Evolutionary conservation across 129 eudicot species (phyloP).

Genomic region (Helianthus tuberosus): DNA sequence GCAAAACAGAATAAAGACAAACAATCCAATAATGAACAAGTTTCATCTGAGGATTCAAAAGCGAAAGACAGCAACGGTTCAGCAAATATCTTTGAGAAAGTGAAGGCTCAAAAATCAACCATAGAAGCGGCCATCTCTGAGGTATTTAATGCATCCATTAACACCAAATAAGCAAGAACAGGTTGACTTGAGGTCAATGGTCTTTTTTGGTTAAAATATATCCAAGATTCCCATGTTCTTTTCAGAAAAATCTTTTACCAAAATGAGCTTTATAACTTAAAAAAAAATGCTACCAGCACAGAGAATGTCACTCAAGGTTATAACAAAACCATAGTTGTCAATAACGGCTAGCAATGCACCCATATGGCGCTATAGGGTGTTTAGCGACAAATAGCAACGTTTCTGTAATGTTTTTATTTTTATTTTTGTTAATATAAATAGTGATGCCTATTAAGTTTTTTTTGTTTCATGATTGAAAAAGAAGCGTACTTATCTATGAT

Average conservation of each 20-base stretch:
- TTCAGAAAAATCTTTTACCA: constrained; percentile 4
- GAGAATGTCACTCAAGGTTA: too few relatives aligned
- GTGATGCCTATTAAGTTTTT: too few relatives aligned
- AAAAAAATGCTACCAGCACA: too few relatives aligned
- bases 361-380: too few relatives aligned
- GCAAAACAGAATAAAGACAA: constrained; percentile 50
- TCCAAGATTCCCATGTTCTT: constrained; percentile 10
- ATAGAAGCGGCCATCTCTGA: constrained; percentile 87
- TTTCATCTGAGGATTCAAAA: constrained; percentile 35
- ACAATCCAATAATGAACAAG: constrained; percentile 39
- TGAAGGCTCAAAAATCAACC: constrained; percentile 88
- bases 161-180: constrained; percentile 7
- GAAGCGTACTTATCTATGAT: too few relatives aligned
- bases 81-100: constrained; percentile 71
- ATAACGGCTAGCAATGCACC: too few relatives aligned
- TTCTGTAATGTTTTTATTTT: too few relatives aligned
- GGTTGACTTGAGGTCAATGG: constrained; percentile 15
- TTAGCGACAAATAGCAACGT: too few relatives aligned
- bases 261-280: background rate
- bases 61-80: constrained; percentile 47
- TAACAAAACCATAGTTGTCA: too few relatives aligned
- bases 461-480: too few relatives aligned
- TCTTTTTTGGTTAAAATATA: background rate
- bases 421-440: too few relatives aligned
- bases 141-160: constrained; percentile 41